phyloP scores from a whole-genome alignment of 208 protist genomes.

The Acanthamoeba culbertsoni region DNA sequence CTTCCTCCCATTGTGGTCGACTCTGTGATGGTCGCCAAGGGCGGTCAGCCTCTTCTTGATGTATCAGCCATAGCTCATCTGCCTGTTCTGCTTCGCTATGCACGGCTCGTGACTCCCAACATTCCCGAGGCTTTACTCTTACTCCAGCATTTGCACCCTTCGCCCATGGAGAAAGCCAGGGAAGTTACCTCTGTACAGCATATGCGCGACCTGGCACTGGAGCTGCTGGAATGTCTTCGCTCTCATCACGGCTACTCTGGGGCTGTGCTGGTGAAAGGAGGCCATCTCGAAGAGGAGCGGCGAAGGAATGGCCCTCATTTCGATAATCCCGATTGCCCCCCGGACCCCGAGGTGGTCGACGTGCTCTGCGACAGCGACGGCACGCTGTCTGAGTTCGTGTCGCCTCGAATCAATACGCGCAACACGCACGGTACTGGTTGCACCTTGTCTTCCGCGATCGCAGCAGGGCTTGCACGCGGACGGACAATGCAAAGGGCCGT shows the following conservation, averaged over 20 bases:
- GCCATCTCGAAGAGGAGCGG: slow-evolving; percentile 54
- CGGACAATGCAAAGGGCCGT: neutral
- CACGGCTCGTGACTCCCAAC: slow-evolving; percentile 69
- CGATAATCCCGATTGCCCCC: neutral
- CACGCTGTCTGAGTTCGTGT: neutral
- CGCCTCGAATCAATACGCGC: slow-evolving; percentile 23
- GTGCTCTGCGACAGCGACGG: slow-evolving; percentile 59
- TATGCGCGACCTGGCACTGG: neutral
- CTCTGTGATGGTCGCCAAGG: slow-evolving; percentile 73
- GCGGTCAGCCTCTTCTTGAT: slow-evolving; percentile 53
- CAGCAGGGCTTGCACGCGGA: slow-evolving; percentile 44
- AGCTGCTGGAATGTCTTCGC: neutral
- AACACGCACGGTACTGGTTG: slow-evolving; percentile 74
- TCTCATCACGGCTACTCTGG: neutral
- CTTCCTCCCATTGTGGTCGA: slow-evolving; percentile 67
- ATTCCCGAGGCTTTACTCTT: slow-evolving; percentile 61
- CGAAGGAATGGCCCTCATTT: neutral
- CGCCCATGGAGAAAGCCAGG: neutral
- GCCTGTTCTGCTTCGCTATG: slow-evolving; percentile 6
- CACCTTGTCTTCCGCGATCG: slow-evolving; percentile 64
- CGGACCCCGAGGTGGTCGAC: neutral
- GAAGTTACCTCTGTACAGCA: slow-evolving; percentile 13
- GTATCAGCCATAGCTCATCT: slow-evolving; percentile 38
- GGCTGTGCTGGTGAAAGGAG: slow-evolving; percentile 69
- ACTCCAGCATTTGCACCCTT: neutral